Conservation (phyloP, 108 stramenopile genomes). For the Cyclotella choctawhatcheeana region DNA sequence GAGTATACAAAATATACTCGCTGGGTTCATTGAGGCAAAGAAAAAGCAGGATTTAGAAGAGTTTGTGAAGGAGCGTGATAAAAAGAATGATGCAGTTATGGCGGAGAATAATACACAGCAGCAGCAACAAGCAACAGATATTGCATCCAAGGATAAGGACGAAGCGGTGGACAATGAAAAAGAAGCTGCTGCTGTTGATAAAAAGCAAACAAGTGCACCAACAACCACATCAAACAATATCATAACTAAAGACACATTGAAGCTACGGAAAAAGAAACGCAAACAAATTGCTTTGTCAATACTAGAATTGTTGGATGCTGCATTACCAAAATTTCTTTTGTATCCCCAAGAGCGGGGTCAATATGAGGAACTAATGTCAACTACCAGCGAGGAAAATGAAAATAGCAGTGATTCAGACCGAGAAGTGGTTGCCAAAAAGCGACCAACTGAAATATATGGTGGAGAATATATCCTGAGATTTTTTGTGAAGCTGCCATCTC, state of each 20-base stretch:
- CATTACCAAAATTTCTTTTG: conserved; percentile 51
- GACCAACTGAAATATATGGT: conserved; percentile 49
- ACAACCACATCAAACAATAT: not conserved
- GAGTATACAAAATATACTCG: conserved; percentile 25
- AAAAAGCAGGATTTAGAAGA: conserved; percentile 36
- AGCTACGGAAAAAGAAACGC: conserved; percentile 40
- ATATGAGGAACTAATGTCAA: conserved; percentile 23
- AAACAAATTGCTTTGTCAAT: conserved; percentile 43
- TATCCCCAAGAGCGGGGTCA: conserved; percentile 50
- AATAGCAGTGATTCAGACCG: conserved; percentile 1
- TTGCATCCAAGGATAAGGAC: not conserved
- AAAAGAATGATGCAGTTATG: not conserved
- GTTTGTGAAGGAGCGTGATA: conserved; percentile 23
- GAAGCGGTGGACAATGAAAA: not conserved
- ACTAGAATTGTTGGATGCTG: conserved; percentile 34
- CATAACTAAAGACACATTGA: conserved; percentile 28
- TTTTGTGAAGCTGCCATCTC: conserved; percentile 44
- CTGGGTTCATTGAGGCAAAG: conserved; percentile 21
- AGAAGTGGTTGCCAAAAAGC: conserved; percentile 6
- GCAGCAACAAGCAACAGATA: not conserved
- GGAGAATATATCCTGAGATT: conserved; percentile 45
- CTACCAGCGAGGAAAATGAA: not conserved
- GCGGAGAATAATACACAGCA: not conserved
- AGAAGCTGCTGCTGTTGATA: not conserved
- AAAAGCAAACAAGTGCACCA: no score